Conservation (phyloP, 225 moss, liverwort and hornwort genomes). For the Asterella californica region DNA sequence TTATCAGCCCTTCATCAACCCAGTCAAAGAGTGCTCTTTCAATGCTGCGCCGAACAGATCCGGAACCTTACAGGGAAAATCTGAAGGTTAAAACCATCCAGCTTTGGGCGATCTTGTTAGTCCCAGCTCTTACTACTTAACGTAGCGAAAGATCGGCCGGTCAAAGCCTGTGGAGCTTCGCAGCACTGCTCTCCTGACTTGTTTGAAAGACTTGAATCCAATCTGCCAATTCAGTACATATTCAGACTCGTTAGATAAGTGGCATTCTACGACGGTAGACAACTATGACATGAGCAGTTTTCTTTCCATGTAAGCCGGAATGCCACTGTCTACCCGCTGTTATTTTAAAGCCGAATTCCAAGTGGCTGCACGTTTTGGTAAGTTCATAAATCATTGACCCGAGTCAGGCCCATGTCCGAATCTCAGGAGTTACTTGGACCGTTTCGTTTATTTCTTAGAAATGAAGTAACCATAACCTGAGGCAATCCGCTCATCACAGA, state of each 20-base stretch:
- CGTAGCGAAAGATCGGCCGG: conserved; percentile 64
- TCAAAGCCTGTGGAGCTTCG: conserved; percentile 63
- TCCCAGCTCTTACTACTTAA: conserved; percentile 43
- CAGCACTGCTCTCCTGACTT: conserved; percentile 63
- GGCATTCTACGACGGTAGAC: too few relatives aligned
- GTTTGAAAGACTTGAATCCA: conserved; percentile 73
- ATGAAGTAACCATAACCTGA: background rate
- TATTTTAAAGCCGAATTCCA: too few relatives aligned
- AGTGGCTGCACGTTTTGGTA: too few relatives aligned
- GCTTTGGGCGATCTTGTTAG: too few relatives aligned
- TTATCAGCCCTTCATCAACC: background rate
- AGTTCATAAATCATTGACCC: too few relatives aligned
- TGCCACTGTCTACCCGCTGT: too few relatives aligned
- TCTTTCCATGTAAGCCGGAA: too few relatives aligned
- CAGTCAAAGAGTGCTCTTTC: background rate
- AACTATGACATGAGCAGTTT: too few relatives aligned
- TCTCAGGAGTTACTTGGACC: too few relatives aligned
- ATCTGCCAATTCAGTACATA: conserved; percentile 44
- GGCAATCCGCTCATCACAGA: background rate
- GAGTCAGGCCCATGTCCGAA: too few relatives aligned
- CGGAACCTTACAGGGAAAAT: background rate
- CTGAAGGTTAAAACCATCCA: too few relatives aligned
- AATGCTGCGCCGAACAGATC: background rate
- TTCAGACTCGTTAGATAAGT: background rate
- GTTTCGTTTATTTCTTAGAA: too few relatives aligned